Conservation (phyloP, 1,284 basidiomycete genomes). For the Malassezia pachydermatis region DNA sequence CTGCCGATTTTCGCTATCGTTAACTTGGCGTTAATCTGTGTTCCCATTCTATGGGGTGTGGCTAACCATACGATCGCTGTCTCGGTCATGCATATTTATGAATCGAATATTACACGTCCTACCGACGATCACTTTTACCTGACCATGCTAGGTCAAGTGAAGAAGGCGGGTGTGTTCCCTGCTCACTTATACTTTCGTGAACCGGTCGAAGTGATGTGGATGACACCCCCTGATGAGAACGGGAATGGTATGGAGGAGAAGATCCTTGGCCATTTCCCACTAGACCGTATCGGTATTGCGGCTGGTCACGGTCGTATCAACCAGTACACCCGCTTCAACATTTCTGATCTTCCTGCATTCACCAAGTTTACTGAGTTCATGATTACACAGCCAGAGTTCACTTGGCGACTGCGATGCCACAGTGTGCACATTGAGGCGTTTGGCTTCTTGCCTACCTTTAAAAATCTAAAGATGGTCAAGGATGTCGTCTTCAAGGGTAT, state of each 20-base stretch:
- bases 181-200: conserved; percentile 47
- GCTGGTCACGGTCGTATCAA: conserved; percentile 48
- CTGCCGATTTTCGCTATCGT: conserved; percentile 33
- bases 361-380: conserved; percentile 50
- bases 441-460: conserved; percentile 46
- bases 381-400: conserved; percentile 62
- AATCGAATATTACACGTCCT: conserved; percentile 46
- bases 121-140: conserved; percentile 44
- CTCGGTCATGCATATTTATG: conserved; percentile 39
- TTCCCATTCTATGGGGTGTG: conserved; percentile 47
- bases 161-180: conserved; percentile 49
- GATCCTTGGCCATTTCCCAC: conserved; percentile 36
- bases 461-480: conserved; percentile 31
- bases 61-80: conserved; percentile 47
- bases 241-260: conserved; percentile 35
- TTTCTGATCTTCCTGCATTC: conserved; percentile 42
- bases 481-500: conserved; percentile 54
- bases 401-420: conserved; percentile 59
- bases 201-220: conserved; percentile 47
- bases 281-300: conserved; percentile 43
- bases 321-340: conserved; percentile 46
- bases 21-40: conserved; percentile 35
- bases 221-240: conserved; percentile 29
- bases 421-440: conserved; percentile 60
- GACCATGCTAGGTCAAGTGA: conserved; percentile 44